phyloP scores from a whole-genome alignment of 371 early-diverging fungal species.

The Modicella reniformis region DNA sequence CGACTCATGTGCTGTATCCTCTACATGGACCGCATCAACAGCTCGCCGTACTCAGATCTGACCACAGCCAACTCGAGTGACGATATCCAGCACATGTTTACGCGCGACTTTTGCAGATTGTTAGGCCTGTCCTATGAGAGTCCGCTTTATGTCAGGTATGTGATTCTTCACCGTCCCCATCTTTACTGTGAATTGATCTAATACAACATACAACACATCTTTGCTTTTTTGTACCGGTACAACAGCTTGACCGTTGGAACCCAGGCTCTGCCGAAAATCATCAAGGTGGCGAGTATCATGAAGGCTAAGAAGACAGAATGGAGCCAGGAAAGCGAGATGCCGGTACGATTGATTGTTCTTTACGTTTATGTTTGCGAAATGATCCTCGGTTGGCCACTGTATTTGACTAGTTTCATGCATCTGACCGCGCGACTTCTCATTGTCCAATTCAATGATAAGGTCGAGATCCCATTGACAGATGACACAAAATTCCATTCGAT shows the following conservation, averaged over 20 bases:
- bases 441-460: too few relatives aligned
- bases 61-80: constrained; percentile 60
- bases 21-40: constrained; percentile 58
- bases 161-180: background rate
- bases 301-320: constrained; percentile 87
- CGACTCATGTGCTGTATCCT: constrained; percentile 74
- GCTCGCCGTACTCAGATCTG: constrained; percentile 78
- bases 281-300: constrained; percentile 89
- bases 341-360: constrained; percentile 58
- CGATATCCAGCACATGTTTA: constrained; percentile 79
- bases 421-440: too few relatives aligned
- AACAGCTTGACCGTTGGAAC: constrained; percentile 84
- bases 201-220: background rate
- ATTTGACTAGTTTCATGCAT: too few relatives aligned
- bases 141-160: constrained; percentile 81
- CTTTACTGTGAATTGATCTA: background rate
- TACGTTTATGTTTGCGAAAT: too few relatives aligned
- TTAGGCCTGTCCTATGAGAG: constrained; percentile 81
- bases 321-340: constrained; percentile 90
- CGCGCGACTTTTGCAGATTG: constrained; percentile 87
- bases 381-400: background rate
- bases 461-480: constrained; percentile 70
- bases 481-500: constrained; percentile 91
- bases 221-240: background rate
- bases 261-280: constrained; percentile 88